phyloP scores from a whole-genome alignment of 805 yeast genomes.

The Zygoascus flipseniorum region DNA sequence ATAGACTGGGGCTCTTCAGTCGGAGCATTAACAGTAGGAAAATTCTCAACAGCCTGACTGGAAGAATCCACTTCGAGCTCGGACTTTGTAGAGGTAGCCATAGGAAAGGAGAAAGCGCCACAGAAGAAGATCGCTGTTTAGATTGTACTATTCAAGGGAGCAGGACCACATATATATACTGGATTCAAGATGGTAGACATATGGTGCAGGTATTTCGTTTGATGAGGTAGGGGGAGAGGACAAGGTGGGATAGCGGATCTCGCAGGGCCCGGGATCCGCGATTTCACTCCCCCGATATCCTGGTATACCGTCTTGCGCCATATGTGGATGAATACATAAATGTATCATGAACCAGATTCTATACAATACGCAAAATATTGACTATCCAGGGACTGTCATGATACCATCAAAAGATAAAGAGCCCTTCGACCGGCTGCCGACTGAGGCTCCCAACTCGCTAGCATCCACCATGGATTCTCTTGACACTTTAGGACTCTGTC shows the following conservation, averaged over 20 bases:
- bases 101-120: background rate
- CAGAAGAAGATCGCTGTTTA: too few species aligned
- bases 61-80: background rate
- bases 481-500: conserved; percentile 12
- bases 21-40: background rate
- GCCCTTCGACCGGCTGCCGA: conserved; percentile 7
- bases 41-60: background rate
- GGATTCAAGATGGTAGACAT: background rate
- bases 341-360: background rate
- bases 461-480: conserved; percentile 13
- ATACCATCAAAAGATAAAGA: background rate
- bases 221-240: too few species aligned
- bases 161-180: background rate
- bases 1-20: background rate
- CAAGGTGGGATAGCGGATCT: background rate
- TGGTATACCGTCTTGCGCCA: background rate
- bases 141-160: too few species aligned
- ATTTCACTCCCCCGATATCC: background rate
- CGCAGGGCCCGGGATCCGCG: background rate
- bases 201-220: background rate
- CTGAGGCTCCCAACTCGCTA: conserved; percentile 12
- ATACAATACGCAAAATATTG: background rate
- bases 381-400: background rate
- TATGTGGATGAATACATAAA: background rate
- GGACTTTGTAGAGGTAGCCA: background rate